Base-by-base conservation (phyloP, 176 grass and related monocot species). In the Ananas comosus region DNA sequence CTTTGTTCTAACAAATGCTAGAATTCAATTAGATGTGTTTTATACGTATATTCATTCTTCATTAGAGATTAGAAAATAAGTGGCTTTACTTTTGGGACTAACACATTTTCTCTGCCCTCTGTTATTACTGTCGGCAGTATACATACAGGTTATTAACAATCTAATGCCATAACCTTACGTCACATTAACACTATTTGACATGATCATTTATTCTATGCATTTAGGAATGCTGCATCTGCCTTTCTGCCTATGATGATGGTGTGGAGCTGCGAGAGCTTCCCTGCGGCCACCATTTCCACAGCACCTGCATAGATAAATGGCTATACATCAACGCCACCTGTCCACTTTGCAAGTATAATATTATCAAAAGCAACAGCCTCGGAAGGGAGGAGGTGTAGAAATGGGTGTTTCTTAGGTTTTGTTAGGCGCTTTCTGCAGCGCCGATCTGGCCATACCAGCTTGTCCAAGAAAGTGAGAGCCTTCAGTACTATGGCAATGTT, bases 151-250 rank as follows among this genome's bases (percentile, higher is more conserved):
- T 9, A 59, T 59, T 8, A 9, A 19, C 54, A 9, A 59, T 59
- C 54, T 21, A 16, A 12, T 59, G 3, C 54, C 54, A 9, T 59
- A 18, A 16, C 13, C 54, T 59, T 59, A 59, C 19, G 1, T 17
- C 19, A 19, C 10, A 59, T 59, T 9, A 59, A 21, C 13, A 61
- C 21, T 10, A 7, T 61, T 19, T 22, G 56, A 61, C 56, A 61
- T 9, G 2, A 16, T 18, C 56, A n/a, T 6, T 74, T 23, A 11
- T 19, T 42, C 33, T 42, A 42, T 42, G 33, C 64, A 13, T 21
- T 64, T 68, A 83, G 85, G 85, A 83, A 75, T 88, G 80, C 70
- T 70, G 80, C 76, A 83, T 87, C 63, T 83, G 85, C 68, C 80
- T 88, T 18, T 83, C 76, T 48, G 27, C 70, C 33, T 87, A 77